A percentile compares a stretch with the other conserved stretches of the same genome.
phyloP scores from a whole-genome alignment of 768 basidiomycete species.

The Neoboletus brunneissimus region DNA sequence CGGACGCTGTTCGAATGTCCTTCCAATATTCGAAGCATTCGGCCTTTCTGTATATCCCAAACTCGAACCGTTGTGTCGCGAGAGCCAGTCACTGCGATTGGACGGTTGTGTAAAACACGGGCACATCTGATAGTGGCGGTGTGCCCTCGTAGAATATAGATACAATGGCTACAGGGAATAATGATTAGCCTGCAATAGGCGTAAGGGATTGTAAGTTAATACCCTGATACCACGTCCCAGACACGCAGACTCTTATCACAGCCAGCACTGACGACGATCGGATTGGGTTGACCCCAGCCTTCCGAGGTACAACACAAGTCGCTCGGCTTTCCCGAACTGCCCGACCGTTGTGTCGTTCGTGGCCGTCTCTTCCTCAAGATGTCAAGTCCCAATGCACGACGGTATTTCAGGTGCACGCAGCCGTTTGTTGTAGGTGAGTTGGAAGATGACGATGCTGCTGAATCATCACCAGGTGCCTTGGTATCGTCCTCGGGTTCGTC shows the following conservation, averaged over 20 bases:
- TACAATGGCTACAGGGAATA: slow-evolving; percentile 46
- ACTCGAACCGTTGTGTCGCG: slow-evolving; percentile 83
- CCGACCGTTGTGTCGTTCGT: slow-evolving; percentile 15
- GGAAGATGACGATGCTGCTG: background rate
- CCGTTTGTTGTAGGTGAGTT: slow-evolving; percentile 16
- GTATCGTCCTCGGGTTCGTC: slow-evolving; percentile 16
- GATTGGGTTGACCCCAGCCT: slow-evolving; percentile 86
- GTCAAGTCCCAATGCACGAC: slow-evolving; percentile 50
- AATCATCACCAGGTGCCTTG: slow-evolving; percentile 7
- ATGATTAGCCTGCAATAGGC: slow-evolving; percentile 3
- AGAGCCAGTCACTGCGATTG: slow-evolving; percentile 87
- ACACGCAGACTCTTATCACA: slow-evolving; percentile 91
- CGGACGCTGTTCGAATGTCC: slow-evolving; percentile 85
- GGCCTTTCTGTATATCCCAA: slow-evolving; percentile 89
- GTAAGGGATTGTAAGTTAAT: slow-evolving; percentile 19
- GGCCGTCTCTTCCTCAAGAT: slow-evolving; percentile 21
- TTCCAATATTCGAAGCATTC: slow-evolving; percentile 56
- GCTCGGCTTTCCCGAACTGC: slow-evolving; percentile 39
- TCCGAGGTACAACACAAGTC: slow-evolving; percentile 63
- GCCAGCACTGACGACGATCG: slow-evolving; percentile 86
- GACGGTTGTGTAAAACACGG: slow-evolving; percentile 80
- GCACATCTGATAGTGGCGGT: slow-evolving; percentile 89
- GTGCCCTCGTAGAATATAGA: slow-evolving; percentile 81
- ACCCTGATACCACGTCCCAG: slow-evolving; percentile 90
- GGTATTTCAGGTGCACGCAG: slow-evolving; percentile 36